These are phyloP conservation scores for Colletotrichum sp. DNA, from an alignment of 2,329 filamentous ascomycete genomes.

Conservation along the genomic window DNA sequence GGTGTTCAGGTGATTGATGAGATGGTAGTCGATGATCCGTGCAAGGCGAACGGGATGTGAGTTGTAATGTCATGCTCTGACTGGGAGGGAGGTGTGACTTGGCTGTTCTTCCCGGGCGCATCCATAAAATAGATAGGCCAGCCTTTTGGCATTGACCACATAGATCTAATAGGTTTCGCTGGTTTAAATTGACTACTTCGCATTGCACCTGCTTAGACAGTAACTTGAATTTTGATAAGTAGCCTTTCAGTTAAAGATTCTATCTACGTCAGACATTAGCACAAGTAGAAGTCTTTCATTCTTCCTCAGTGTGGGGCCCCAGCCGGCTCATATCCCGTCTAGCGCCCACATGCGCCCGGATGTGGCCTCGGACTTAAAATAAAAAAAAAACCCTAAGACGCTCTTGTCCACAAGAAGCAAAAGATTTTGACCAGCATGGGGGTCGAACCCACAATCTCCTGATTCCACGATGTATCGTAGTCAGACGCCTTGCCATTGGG, in stretches of 20 bases:
- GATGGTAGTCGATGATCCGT: neutral
- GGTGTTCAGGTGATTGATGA: neutral
- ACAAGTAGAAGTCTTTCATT: neutral
- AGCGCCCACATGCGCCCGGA: too few relatives aligned
- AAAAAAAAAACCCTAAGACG: too few relatives aligned
- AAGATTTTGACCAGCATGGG: slow-evolving; percentile 18
- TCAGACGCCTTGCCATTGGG: slow-evolving; percentile 49
- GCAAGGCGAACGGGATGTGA: neutral
- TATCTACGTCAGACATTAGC: neutral
- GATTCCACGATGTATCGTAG: slow-evolving; percentile 33
- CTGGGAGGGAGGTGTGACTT: neutral
- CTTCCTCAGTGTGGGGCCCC: neutral
- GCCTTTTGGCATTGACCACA: neutral
- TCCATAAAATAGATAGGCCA: neutral
- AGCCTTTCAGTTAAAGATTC: too few relatives aligned
- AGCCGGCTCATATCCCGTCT: neutral
- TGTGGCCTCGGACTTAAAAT: neutral
- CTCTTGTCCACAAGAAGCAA: neutral
- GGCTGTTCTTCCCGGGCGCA: neutral
- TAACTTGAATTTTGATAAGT: too few relatives aligned
- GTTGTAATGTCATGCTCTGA: neutral
- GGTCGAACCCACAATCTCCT: slow-evolving; percentile 23
- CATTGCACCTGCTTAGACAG: neutral
- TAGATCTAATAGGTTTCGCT: neutral
- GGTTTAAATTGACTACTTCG: neutral